Base-by-base conservation (phyloP, 176 grass and related monocot genomes). In the Olyra latifolia region DNA sequence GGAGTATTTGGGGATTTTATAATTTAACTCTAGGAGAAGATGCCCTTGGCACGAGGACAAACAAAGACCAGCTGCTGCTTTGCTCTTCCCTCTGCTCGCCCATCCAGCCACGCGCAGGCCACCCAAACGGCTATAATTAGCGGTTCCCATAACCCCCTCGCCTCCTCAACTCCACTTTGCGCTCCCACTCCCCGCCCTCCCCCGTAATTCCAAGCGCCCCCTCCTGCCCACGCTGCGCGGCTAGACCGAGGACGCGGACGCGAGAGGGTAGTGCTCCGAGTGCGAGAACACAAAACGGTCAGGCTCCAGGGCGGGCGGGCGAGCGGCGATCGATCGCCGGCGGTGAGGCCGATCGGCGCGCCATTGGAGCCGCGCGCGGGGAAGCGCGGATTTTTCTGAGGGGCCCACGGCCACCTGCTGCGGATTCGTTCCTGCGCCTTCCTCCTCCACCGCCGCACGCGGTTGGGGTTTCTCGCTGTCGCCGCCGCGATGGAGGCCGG, bases 91-190 rank as follows among this genome's bases (percentile, higher is more conserved):
- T n/a, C 46, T 62, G 42, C 68, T 71, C 44, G 61, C 24, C 23
- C 71, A 28, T 49, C 32, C 28, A 61, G 20, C 32, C 86, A 79
- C 80, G 83, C 78, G 43, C 47, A 8, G 20, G 22, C 27, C 79
- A 19, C 71, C 55, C 84, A 88, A 93, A 94, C 91, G 88, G 91
- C 92, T 91, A 86, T 91, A 88, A 91, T 64, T 69, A 85, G 16
- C 79, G 86, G 66, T 81, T 78, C 81, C 83, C 70, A 62, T 62
- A 25, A 75, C n/a, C 62, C 47, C 25, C 28, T 9, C 35, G 17
- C 27, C 41, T 17, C 25, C 10, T 39, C 75, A 11, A 15, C 15
- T 4, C 10, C 23, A 48, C 16, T 45, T 62, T 54, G 14, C 68
- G 16, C 72, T 60, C 54, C 28, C 25, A 23, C 45, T 44, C 69